Evolutionary conservation across 2,329 filamentous ascomycete genomes (phyloP), one percentile per base, ranked within the genome.

Genomic region (Bertia moriformis): DNA sequence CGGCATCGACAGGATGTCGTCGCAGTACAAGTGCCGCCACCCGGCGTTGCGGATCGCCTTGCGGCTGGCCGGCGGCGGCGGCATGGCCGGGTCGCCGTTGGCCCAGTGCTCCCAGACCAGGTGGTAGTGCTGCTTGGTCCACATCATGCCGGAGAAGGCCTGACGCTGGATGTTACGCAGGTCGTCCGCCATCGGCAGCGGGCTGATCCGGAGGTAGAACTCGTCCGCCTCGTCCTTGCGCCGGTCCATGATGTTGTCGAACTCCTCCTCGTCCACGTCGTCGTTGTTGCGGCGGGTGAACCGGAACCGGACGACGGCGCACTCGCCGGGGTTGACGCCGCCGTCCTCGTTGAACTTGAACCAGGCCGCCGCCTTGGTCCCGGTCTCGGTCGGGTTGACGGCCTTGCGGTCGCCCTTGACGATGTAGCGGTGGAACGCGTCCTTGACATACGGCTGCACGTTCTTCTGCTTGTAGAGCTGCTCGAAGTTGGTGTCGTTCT

Each of bases 81-180:
- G 86, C 66, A 88, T 85, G 37, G 70, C 72, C 10, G 88, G 88
- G 54, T 96, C 89, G 39, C 89, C 89, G 46, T 93, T 93, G 18
- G 88, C 87, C 89, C 89, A 96, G 55, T 96, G 83, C 46, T 96
- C 88, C 86, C 87, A 95, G 50, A 96, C 77, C 58, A 96, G 95
- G 54, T 93, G 76, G 58, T 96, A 96, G 61, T 86, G 85, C 57
- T 96, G 89, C 59, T 96, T 96, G 45, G 83, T 93, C 89, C 89
- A 96, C 71, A 96, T 81, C 89, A 96, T 96, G 40, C 91, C 89
- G 1, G 88, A 79, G 47, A 95, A 83, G 3, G 89, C 91, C 57
- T 95, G 88, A 48, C 89, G 76, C 61, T 96, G 91, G 48, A 96
- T 91, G 58, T 93, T 95, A 48, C 88, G 80, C 42, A 95, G 69